Conservation (phyloP, 1,284 basidiomycete genomes). For the Termitomyces sp. region DNA sequence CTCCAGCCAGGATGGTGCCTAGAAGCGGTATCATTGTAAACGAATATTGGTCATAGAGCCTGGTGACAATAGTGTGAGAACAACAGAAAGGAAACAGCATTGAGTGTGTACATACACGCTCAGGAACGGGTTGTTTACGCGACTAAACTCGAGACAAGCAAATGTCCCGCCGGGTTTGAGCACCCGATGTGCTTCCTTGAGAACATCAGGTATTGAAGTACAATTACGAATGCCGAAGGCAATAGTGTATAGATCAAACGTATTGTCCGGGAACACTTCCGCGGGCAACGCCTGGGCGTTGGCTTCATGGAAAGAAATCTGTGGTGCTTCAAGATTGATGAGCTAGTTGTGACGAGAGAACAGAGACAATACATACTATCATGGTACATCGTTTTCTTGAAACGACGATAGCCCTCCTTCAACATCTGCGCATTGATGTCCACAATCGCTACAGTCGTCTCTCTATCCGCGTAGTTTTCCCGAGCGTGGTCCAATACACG, state of each 20-base stretch:
- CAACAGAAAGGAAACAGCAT: background rate
- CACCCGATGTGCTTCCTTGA: slow-evolving; percentile 89
- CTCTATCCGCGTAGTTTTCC: slow-evolving; percentile 83
- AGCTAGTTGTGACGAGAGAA: slow-evolving; percentile 13
- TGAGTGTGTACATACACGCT: slow-evolving; percentile 60
- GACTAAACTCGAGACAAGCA: slow-evolving; percentile 96
- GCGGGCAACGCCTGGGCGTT: slow-evolving; percentile 83
- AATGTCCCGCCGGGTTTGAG: slow-evolving; percentile 96
- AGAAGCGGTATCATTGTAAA: slow-evolving; percentile 94
- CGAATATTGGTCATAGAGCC: slow-evolving; percentile 92
- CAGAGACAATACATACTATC: slow-evolving; percentile 62
- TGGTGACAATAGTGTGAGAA: slow-evolving; percentile 28
- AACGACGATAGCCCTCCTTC: slow-evolving; percentile 84
- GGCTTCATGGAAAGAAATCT: slow-evolving; percentile 89
- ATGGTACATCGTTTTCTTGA: slow-evolving; percentile 95
- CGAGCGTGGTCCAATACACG: slow-evolving; percentile 90
- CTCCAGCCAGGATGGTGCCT: slow-evolving; percentile 93
- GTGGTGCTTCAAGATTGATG: slow-evolving; percentile 62
- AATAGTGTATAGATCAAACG: slow-evolving; percentile 96
- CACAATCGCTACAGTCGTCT: slow-evolving; percentile 86
- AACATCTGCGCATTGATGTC: slow-evolving; percentile 98
- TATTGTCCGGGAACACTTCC: slow-evolving; percentile 69
- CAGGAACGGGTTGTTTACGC: slow-evolving; percentile 85
- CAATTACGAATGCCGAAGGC: slow-evolving; percentile 99
- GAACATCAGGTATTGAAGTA: slow-evolving; percentile 87